Base-by-base conservation (phyloP, 1,284 basidiomycete species). In the Cutaneotrichosporon cavernicola region DNA sequence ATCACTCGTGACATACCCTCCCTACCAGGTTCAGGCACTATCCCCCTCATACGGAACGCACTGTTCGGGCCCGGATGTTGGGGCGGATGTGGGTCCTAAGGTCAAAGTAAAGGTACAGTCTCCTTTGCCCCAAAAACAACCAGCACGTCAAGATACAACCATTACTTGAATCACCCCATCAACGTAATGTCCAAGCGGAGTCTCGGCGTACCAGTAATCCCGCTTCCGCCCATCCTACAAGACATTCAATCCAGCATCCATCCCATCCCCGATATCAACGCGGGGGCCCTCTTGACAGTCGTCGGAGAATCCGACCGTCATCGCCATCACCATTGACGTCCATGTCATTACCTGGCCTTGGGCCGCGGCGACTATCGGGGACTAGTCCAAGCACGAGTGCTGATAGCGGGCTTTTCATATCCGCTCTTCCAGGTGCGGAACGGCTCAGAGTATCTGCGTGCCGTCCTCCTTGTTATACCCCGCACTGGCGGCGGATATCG, bases 401-500 rank as follows among this genome's bases (percentile, higher is more conserved):
- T 46, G 43, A 18, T n/a, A 46, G 43, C 43, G 43, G 43, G 3
- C 16, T 46, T n/a, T 4, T 46, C 43, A 46, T 46, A n/a, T 46
- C 43, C 43, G 43, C 43, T 46, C 43, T 7, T 18, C 43, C 38
- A 13, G 38, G 38, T 40, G 43, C 43, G 18, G 18, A 46, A 46
- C 43, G 43, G 43, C 43, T 18, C 43, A 18, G 5, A 7, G 18
- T 46, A 18, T 18, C 43, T 46, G 18, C 43, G 1, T 46, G 43
- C 43, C 43, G 16, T 5, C 14, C 18, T 46, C 43, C 43, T 18
- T 46, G 18, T 46, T n/a, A 8, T 46, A n/a, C 43, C 43, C 43
- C 43, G 43, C 43, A 46, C 43, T 46, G 18, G 43, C 43, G 43
- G 43, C 43, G 43, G 43, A 46, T 46, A 46, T 46, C 43, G 43